These are phyloP conservation scores for Nadsonia starkeyi-henricii DNA, from an alignment of 1,139 yeast genomes.

Conservation along the genomic window DNA sequence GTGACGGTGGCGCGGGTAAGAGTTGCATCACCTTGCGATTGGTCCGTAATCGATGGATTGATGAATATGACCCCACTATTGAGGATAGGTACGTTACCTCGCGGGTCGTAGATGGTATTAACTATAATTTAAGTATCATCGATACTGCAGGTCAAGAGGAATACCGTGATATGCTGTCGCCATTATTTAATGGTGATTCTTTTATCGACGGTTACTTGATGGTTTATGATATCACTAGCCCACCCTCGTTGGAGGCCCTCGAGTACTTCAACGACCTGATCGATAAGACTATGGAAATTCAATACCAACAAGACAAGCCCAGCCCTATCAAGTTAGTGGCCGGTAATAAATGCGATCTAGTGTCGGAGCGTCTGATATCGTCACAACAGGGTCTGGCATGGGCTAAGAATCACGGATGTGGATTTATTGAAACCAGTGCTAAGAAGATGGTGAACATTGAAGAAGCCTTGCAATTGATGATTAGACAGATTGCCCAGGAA, in stretches of 20 bases:
- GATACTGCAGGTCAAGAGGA: constrained; percentile 29
- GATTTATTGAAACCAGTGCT: constrained; percentile 81
- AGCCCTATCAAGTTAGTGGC: constrained; percentile 23
- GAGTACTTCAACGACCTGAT: constrained; percentile 76
- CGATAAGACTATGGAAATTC: constrained; percentile 52
- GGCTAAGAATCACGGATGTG: constrained; percentile 60
- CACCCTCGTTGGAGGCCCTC: constrained; percentile 68
- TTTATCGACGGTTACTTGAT: constrained; percentile 83
- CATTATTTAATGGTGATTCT: constrained; percentile 44
- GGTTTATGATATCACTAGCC: constrained; percentile 77
- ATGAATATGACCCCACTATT: constrained; percentile 25
- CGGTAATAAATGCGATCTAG: constrained; percentile 42
- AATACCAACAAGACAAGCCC: constrained; percentile 12
- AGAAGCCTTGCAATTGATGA: constrained; percentile 63
- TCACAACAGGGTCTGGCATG: constrained; percentile 71
- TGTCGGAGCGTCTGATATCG: constrained; percentile 62
- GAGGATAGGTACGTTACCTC: constrained; percentile 25
- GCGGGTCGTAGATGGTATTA: constrained; percentile 21
- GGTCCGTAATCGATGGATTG: constrained; percentile 75
- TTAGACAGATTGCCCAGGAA: constrained; percentile 35
- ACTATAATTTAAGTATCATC: constrained; percentile 21
- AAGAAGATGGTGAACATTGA: constrained; percentile 83
- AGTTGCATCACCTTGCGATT: constrained; percentile 11
- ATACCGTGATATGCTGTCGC: constrained; percentile 39
- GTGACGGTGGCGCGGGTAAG: constrained; percentile 6